phyloP scores from a whole-genome alignment of 805 yeast genomes.

The Candida maris region DNA sequence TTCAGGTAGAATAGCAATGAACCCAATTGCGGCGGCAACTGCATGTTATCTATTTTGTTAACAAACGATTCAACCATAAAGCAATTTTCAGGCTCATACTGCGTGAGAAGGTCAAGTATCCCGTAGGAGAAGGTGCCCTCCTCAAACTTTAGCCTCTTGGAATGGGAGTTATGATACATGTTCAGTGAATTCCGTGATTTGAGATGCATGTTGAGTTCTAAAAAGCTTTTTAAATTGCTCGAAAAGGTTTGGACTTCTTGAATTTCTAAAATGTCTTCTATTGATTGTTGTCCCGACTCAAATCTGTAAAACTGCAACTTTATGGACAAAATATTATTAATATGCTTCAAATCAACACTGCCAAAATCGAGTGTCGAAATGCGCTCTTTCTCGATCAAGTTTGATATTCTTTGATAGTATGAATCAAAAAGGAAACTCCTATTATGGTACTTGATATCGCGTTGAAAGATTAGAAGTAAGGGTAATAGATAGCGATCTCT shows the following conservation, averaged over 20 bases:
- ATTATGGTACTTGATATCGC: conserved; percentile 10
- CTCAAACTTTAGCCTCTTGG: conserved; percentile 12
- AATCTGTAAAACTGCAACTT: conserved; percentile 10
- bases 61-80: conserved; percentile 12
- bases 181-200: no score
- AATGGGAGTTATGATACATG: conserved; percentile 3
- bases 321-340: conserved; percentile 9
- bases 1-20: conserved; percentile 12
- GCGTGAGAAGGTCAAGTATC: conserved; percentile 10
- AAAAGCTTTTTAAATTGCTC: conserved; percentile 6
- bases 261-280: conserved; percentile 3
- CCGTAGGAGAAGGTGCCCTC: conserved; percentile 7
- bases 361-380: conserved; percentile 14
- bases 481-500: conserved; percentile 18
- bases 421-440: conserved; percentile 17
- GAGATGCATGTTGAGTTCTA: conserved; percentile 12
- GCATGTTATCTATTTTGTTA: conserved; percentile 6
- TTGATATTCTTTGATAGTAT: conserved; percentile 15
- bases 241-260: conserved; percentile 6
- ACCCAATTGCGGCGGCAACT: conserved; percentile 17
- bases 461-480: conserved; percentile 14
- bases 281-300: conserved; percentile 2
- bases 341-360: conserved; percentile 4
- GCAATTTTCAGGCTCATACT: conserved; percentile 9
- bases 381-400: conserved; percentile 10